These are phyloP conservation scores for Salix viminalis DNA, from an alignment of 345 rosid species.

Conservation along the genomic window DNA sequence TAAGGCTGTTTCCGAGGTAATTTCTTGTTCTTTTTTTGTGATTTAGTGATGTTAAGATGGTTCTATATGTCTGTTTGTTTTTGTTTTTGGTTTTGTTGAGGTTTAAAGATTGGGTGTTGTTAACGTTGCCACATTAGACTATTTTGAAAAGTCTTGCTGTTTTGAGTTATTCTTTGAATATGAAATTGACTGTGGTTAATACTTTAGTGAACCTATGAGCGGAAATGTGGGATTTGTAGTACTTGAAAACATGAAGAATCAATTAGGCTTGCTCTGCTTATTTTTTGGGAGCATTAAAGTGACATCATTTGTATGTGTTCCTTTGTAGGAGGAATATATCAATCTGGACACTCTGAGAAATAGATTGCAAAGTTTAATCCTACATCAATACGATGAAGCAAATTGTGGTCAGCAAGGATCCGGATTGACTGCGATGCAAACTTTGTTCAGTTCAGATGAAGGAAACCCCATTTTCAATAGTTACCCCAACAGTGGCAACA, in stretches of 20 bases:
- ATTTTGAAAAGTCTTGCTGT: too few relatives aligned
- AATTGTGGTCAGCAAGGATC: not conserved
- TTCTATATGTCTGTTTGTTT: too few relatives aligned
- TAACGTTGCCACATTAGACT: too few relatives aligned
- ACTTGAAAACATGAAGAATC: not conserved
- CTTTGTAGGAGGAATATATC: conserved; percentile 25
- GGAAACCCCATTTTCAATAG: not conserved
- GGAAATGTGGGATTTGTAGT: not conserved
- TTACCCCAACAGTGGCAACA: not conserved
- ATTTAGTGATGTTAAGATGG: too few relatives aligned
- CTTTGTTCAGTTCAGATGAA: not conserved
- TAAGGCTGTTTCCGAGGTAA: conserved; percentile 18
- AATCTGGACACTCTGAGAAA: conserved; percentile 16
- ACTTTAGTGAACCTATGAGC: too few relatives aligned
- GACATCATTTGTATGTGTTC: too few relatives aligned
- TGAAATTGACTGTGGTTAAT: too few relatives aligned
- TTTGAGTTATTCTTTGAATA: too few relatives aligned
- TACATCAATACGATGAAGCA: not conserved
- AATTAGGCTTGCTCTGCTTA: not conserved
- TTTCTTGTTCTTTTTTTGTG: not conserved
- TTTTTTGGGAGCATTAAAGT: conserved; percentile 2
- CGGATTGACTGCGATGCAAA: conserved; percentile 3
- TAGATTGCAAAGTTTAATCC: conserved; percentile 16
- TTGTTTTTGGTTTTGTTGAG: too few relatives aligned
- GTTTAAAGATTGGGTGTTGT: too few relatives aligned